Conservation (phyloP, 208 protist species). For the Leishmania gerbilli region DNA sequence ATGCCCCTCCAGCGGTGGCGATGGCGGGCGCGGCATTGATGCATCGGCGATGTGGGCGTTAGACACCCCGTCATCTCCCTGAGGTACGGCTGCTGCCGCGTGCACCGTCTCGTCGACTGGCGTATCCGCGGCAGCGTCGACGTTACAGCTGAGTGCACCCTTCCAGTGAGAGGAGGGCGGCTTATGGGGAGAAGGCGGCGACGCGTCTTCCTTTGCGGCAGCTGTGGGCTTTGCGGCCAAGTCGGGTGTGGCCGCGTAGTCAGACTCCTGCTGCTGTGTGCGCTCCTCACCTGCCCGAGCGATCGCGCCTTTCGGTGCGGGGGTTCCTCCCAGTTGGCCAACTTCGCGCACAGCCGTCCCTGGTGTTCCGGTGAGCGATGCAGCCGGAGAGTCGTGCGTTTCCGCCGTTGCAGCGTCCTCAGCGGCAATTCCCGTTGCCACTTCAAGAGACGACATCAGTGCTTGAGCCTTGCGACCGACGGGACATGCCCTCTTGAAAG, state of each 20-base stretch:
- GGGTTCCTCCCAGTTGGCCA: not conserved
- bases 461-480: not conserved
- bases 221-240: not conserved
- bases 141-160: not conserved
- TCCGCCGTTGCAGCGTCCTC: not conserved
- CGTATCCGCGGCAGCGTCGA: not conserved
- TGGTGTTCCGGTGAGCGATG: not conserved
- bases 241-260: not conserved
- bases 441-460: not conserved
- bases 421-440: not conserved
- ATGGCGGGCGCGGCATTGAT: not conserved
- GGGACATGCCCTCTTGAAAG: not conserved
- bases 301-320: not conserved
- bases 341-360: not conserved
- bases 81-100: not conserved
- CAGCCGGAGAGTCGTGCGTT: not conserved
- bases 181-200: not conserved
- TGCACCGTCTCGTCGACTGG: not conserved
- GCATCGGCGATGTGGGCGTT: not conserved
- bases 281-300: not conserved
- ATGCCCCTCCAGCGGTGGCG: not conserved
- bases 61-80: not conserved
- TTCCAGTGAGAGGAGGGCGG: not conserved
- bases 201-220: not conserved
- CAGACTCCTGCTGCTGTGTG: not conserved